Percentiles rank a stretch among this genome's conserved stretches.
Evolutionary conservation across 371 early-diverging fungal genomes (phyloP).

Genomic region (Syncephalastrum contaminatum): DNA sequence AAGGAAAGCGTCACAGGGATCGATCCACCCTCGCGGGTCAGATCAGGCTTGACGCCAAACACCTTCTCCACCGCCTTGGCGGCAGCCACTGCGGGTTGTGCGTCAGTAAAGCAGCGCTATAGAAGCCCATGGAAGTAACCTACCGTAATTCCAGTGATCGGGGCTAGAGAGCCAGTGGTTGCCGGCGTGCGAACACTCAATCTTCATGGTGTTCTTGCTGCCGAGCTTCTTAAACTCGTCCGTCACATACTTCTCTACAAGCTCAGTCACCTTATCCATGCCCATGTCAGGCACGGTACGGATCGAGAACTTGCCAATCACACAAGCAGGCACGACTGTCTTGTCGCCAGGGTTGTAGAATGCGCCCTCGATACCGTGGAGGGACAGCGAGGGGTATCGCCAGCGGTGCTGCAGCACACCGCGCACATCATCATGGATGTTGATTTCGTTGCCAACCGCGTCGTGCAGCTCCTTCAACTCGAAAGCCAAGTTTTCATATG

Average conservation of each 20-base stretch:
- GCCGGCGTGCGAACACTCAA: conserved; percentile 82
- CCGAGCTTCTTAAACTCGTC: conserved; percentile 86
- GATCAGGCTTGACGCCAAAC: conserved; percentile 88
- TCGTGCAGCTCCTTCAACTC: conserved; percentile 73
- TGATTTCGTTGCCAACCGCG: conserved; percentile 78
- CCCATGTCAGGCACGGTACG: conserved; percentile 92
- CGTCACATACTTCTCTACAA: conserved; percentile 72
- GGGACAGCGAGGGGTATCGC: conserved; percentile 93
- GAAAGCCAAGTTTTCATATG: conserved; percentile 86
- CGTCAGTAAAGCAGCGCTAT: background rate
- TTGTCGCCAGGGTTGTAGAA: conserved; percentile 93
- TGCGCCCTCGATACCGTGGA: conserved; percentile 97
- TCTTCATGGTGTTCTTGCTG: conserved; percentile 78
- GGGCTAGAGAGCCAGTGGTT: conserved; percentile 93
- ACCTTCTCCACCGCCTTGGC: conserved; percentile 84
- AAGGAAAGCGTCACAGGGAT: conserved; percentile 98
- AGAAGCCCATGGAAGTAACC: conserved; percentile 10
- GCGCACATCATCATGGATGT: conserved; percentile 74
- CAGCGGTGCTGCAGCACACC: conserved; percentile 87
- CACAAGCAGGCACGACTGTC: conserved; percentile 96
- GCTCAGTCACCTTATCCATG: conserved; percentile 73
- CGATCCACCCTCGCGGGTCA: conserved; percentile 96
- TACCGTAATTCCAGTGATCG: conserved; percentile 89
- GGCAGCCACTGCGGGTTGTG: background rate
- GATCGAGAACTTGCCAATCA: conserved; percentile 96